phyloP scores from a whole-genome alignment of 192 early-diverging fungal genomes.

The Podila verticillata region DNA sequence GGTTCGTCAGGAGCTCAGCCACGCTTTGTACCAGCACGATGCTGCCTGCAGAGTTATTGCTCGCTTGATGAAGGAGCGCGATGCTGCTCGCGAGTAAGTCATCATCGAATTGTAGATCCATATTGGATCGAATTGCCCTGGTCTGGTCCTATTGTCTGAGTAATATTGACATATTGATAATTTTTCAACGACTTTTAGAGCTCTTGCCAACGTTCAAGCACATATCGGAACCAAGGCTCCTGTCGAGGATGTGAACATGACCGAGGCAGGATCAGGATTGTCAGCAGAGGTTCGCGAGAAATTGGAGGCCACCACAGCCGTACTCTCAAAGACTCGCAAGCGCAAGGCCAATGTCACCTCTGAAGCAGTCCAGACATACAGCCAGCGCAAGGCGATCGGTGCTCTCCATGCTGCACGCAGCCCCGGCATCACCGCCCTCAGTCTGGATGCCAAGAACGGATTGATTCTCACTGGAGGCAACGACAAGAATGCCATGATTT shows the following conservation, averaged over 20 bases:
- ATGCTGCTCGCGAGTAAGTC: slow-evolving; percentile 82
- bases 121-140: too few relatives aligned
- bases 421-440: slow-evolving; percentile 72
- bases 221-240: slow-evolving; percentile 63
- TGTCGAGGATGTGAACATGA: slow-evolving; percentile 43
- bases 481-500: slow-evolving; percentile 82
- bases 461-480: slow-evolving; percentile 82
- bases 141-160: too few relatives aligned
- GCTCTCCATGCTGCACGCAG: slow-evolving; percentile 79
- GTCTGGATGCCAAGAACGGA: slow-evolving; percentile 63
- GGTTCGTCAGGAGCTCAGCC: slow-evolving; percentile 90
- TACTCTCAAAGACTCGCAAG: slow-evolving; percentile 68
- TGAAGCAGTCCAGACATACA: slow-evolving; percentile 74
- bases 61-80: slow-evolving; percentile 88
- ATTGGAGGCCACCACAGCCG: slow-evolving; percentile 59
- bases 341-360: slow-evolving; percentile 75
- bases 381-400: slow-evolving; percentile 56
- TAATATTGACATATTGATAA: background rate
- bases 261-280: slow-evolving; percentile 63
- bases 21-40: slow-evolving; percentile 96
- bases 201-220: slow-evolving; percentile 67
- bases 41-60: slow-evolving; percentile 96
- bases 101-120: background rate
- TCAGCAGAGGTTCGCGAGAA: slow-evolving; percentile 60
- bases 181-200: slow-evolving; percentile 41